These are phyloP conservation scores for Lactuca saligna DNA, from an alignment of 129 eudicot species.

Conservation along the genomic window DNA sequence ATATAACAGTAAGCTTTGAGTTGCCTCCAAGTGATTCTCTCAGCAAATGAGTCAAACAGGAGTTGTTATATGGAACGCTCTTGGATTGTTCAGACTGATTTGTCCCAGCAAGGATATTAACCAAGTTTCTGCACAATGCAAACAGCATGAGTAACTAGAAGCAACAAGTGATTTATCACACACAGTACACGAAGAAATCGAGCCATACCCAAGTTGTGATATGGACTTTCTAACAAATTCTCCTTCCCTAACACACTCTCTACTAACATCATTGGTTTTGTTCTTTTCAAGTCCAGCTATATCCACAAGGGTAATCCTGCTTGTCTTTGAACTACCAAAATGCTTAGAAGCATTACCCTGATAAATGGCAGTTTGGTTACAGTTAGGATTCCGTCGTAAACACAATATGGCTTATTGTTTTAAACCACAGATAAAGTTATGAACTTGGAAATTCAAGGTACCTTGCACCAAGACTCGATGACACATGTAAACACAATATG, in stretches of 20 bases:
- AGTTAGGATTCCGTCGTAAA: too few species aligned
- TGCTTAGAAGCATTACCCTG: slow-evolving; percentile 75
- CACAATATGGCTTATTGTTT: background rate
- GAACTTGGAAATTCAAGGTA: slow-evolving; percentile 26
- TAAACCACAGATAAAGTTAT: background rate
- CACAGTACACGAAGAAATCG: background rate
- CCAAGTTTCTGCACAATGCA: slow-evolving; percentile 68
- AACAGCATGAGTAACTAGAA: slow-evolving; percentile 7
- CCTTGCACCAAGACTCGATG: slow-evolving; percentile 98
- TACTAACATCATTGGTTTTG: slow-evolving; percentile 57
- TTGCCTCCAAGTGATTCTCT: slow-evolving; percentile 96
- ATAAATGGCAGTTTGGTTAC: background rate
- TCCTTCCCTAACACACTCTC: slow-evolving; percentile 62
- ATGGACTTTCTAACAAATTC: slow-evolving; percentile 74
- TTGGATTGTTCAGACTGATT: slow-evolving; percentile 44
- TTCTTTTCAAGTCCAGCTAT: slow-evolving; percentile 81
- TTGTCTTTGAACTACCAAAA: slow-evolving; percentile 83
- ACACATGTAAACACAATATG: slow-evolving; percentile 85
- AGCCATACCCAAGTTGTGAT: slow-evolving; percentile 84
- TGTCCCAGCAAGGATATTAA: slow-evolving; percentile 67
- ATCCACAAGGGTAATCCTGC: slow-evolving; percentile 83
- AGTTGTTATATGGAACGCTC: slow-evolving; percentile 56
- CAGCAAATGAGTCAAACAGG: slow-evolving; percentile 79
- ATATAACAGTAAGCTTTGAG: slow-evolving; percentile 82
- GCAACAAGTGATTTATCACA: background rate